Conservation (phyloP, 73 alveolate genomes). For the Paramecium octaurelia region DNA sequence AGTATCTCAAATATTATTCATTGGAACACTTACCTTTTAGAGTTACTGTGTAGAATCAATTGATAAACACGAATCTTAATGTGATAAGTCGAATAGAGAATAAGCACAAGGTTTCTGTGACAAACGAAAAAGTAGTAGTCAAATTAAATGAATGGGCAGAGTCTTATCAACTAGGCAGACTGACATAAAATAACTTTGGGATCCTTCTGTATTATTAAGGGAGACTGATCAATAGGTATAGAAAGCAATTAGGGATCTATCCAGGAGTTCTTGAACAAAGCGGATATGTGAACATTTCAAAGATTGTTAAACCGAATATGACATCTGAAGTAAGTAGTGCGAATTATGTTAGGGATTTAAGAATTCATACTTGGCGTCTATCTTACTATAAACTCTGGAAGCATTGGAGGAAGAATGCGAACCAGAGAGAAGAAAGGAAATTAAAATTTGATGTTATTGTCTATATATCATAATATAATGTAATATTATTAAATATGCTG, state of each 20-base stretch:
- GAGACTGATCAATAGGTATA: slow-evolving; percentile 2
- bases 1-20: background rate
- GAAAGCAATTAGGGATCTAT: background rate
- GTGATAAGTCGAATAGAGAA: background rate
- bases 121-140: background rate
- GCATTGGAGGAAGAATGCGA: background rate
- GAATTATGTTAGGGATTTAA: background rate
- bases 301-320: background rate
- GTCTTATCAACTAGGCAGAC: background rate
- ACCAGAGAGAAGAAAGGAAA: slow-evolving; percentile 20
- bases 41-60: background rate
- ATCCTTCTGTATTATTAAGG: background rate
- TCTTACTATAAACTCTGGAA: background rate
- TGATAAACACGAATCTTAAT: background rate
- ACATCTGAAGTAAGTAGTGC: background rate
- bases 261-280: background rate
- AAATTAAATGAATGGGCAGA: background rate
- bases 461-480: background rate
- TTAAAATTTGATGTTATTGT: background rate
- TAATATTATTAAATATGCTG: background rate
- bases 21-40: background rate
- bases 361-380: background rate
- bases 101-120: background rate
- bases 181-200: background rate
- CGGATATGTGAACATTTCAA: background rate